Conservation (phyloP, 1,139 yeast species). For the Komagataea norvegica region DNA sequence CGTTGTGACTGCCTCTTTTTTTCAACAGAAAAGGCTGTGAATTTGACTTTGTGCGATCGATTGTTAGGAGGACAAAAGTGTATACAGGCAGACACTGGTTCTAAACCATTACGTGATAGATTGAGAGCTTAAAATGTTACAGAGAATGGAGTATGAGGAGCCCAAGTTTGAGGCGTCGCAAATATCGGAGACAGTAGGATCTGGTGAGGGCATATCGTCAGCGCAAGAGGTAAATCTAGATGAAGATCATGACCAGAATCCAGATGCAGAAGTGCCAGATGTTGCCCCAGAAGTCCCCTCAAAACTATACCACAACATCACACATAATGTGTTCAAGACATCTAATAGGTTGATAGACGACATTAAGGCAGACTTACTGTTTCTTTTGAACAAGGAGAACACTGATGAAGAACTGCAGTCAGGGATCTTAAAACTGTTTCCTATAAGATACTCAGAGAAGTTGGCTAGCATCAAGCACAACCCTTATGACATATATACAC, state of each 20-base stretch:
- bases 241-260: neutral
- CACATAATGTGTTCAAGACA: slow-evolving; percentile 44
- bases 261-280: neutral
- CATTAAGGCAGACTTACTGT: slow-evolving; percentile 34
- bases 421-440: slow-evolving; percentile 28
- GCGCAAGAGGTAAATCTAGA: neutral
- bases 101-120: no score
- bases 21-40: no score
- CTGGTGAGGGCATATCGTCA: no score
- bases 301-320: slow-evolving; percentile 1
- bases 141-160: neutral
- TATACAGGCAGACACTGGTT: no score
- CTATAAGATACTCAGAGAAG: slow-evolving; percentile 28
- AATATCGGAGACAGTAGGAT: neutral
- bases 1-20: no score
- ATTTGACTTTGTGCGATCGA: no score
- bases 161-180: neutral
- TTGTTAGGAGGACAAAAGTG: no score
- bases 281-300: neutral
- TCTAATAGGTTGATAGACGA: slow-evolving; percentile 65
- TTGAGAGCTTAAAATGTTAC: neutral
- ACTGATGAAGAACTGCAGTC: slow-evolving; percentile 12
- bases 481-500: slow-evolving; percentile 21
- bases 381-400: slow-evolving; percentile 19
- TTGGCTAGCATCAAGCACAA: slow-evolving; percentile 20